Base-by-base conservation (phyloP, 139 green algal genomes). In the Pleodorina starrii region DNA sequence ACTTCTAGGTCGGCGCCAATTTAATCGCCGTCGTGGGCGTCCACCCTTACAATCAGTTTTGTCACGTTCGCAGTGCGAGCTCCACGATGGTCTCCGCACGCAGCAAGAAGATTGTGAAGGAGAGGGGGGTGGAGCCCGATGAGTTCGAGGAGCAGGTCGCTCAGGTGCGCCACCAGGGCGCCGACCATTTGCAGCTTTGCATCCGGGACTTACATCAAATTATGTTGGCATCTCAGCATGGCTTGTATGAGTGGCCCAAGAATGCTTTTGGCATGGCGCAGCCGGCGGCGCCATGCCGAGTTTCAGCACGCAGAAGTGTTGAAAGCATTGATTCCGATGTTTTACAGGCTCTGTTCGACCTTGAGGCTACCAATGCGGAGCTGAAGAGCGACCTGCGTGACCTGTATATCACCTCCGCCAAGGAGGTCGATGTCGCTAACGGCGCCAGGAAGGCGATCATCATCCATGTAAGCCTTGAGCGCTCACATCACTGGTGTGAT, bases 61-160 rank as follows among this genome's bases (percentile, higher is more conserved):
- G n/a, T n/a, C 11, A 16, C 32, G 4, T 75, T 27, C 72, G 73
- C 85, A 90, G 73, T 90, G 85, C 73, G 57, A 84, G 38, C 54
- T 60, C 69, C 69, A 89, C 38, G 43, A 95, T 84, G 81, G 93
- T 94, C 90, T 96, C 97, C 79, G 96, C 96, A 72, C 95, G 94
- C 75, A 94, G 96, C 87, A 99, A 98, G 92, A 99, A 99, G 94
- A 99, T 99, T 91, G 93, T 97, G 17, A 99, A 99, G 96, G 97
- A 99, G 94, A 96, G 95, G 77, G 97, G 97, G 27, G 89, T 86
- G n/a, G 95, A 98, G 93, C 97, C 97, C 63, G 95, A 98, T 93
- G 95, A 97, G 79, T 99, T 99, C 57, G 98, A 99, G 95, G 96
- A 99, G 93, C 95, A 94, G 35, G 98, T 99, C 14, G 98, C 97